These are phyloP conservation scores for Aspergillus sp. DNA, from an alignment of 2,329 filamentous ascomycete genomes.

Conservation along the genomic window DNA sequence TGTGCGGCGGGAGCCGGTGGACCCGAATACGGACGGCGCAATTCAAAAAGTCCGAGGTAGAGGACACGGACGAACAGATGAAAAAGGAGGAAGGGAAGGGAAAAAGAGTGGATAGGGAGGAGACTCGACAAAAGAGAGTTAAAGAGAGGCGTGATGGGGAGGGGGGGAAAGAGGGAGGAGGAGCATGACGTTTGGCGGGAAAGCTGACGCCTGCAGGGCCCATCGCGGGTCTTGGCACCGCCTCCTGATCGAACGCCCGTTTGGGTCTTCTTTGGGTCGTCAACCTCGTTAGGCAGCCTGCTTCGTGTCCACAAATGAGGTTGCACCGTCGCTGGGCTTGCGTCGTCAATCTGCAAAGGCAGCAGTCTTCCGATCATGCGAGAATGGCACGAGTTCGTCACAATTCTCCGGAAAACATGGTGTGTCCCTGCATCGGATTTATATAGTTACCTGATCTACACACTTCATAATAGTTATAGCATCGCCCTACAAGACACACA, in stretches of 20 bases:
- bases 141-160: slow-evolving; percentile 15
- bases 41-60: slow-evolving; percentile 10
- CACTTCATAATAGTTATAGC: too few species aligned
- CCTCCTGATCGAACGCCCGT: slow-evolving; percentile 2
- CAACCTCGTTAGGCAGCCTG: too few species aligned
- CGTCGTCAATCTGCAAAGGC: too few species aligned
- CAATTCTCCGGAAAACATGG: too few species aligned
- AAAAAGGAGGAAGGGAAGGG: slow-evolving; percentile 2
- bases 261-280: neutral
- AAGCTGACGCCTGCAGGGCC: slow-evolving; percentile 33
- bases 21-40: slow-evolving; percentile 23
- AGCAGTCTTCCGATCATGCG: too few species aligned
- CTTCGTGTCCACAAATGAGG: too few species aligned
- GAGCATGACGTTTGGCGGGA: slow-evolving; percentile 34
- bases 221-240: slow-evolving; percentile 29
- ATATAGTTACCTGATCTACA: too few species aligned
- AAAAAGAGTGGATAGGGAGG: slow-evolving; percentile 4
- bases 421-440: too few species aligned
- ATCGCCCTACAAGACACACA: too few species aligned
- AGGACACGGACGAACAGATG: slow-evolving; percentile 9
- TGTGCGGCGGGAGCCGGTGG: slow-evolving; percentile 20
- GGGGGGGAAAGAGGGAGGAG: slow-evolving; percentile 8
- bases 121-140: slow-evolving; percentile 7
- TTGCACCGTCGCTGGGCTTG: too few species aligned
- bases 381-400: too few species aligned